These are phyloP conservation scores for Cardamine chenopodiifolia DNA, from an alignment of 345 rosid genomes.

Conservation along the genomic window DNA sequence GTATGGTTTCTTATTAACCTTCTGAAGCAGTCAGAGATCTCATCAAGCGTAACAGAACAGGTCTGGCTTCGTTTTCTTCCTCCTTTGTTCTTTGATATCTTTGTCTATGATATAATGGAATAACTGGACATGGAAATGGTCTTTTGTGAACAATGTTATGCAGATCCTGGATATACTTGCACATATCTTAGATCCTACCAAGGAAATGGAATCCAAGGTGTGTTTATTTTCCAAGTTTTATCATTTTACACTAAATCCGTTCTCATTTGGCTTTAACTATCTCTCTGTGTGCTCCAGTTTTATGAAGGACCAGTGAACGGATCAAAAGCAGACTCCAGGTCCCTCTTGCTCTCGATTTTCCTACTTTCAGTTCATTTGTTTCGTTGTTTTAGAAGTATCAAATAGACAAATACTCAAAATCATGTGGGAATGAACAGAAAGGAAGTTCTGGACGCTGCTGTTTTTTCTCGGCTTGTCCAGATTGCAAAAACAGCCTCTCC, in stretches of 20 bases:
- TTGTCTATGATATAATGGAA: constrained; percentile 2
- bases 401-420: constrained; percentile 20
- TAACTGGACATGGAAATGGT: neutral
- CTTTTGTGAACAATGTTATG: constrained; percentile 34
- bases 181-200: constrained; percentile 70
- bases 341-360: constrained; percentile 36
- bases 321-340: constrained; percentile 50
- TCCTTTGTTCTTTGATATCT: constrained; percentile 6
- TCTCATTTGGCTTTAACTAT: constrained; percentile 24
- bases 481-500: constrained; percentile 62
- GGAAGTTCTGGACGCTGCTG: constrained; percentile 54
- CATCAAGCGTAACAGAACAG: constrained; percentile 60
- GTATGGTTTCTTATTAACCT: constrained; percentile 53
- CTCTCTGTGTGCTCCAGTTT: constrained; percentile 53
- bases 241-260: constrained; percentile 19
- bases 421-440: constrained; percentile 43
- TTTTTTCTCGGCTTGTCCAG: constrained; percentile 59
- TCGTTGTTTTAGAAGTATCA: neutral
- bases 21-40: constrained; percentile 54
- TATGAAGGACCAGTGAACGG: constrained; percentile 63
- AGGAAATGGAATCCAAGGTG: constrained; percentile 81
- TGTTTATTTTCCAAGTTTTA: constrained; percentile 30
- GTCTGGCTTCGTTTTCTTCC: constrained; percentile 42
- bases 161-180: constrained; percentile 75
- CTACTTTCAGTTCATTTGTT: neutral